phyloP scores from a whole-genome alignment of 2,329 filamentous ascomycete genomes.

The Stylonectria norvegica region DNA sequence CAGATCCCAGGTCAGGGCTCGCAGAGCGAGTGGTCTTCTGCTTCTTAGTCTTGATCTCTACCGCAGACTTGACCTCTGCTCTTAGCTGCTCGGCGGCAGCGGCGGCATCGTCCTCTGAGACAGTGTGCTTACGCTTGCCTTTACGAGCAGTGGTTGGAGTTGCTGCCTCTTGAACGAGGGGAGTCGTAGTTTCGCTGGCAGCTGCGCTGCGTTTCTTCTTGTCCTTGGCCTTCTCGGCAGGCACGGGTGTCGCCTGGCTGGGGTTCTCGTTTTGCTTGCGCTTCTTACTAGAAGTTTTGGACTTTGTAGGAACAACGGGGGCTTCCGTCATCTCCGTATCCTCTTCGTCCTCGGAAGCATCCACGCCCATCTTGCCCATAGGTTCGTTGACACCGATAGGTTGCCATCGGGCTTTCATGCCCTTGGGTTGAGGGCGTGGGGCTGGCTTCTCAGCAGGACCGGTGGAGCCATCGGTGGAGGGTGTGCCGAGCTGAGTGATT shows the following conservation, averaged over 20 bases:
- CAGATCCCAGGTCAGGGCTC: constrained; percentile 36
- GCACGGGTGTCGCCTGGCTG: constrained; percentile 4
- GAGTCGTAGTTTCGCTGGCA: constrained; percentile 8
- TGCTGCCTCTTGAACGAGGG: constrained; percentile 14
- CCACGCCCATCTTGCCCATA: constrained; percentile 39
- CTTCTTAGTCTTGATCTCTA: constrained; percentile 43
- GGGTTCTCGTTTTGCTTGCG: constrained; percentile 24
- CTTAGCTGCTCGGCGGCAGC: constrained; percentile 35
- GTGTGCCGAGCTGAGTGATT: constrained; percentile 53
- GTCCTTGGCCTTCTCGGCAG: constrained; percentile 32
- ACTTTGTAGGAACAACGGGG: constrained; percentile 23
- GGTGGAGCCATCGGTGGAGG: constrained; percentile 24
- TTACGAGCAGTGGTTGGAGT: constrained; percentile 28
- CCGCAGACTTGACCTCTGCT: constrained; percentile 32
- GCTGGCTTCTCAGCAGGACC: constrained; percentile 48
- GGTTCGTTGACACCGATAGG: constrained; percentile 55
- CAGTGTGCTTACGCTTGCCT: constrained; percentile 36
- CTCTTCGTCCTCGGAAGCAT: constrained; percentile 42
- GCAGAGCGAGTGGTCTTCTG: constrained; percentile 33
- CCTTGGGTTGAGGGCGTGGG: constrained; percentile 63
- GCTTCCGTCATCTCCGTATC: constrained; percentile 45
- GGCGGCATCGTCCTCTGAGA: constrained; percentile 37
- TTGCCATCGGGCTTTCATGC: constrained; percentile 63
- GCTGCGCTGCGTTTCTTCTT: constrained; percentile 25
- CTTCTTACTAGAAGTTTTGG: constrained; percentile 28